Base-by-base conservation (phyloP, 371 early-diverging fungal species). In the Blakeslea trispora region DNA sequence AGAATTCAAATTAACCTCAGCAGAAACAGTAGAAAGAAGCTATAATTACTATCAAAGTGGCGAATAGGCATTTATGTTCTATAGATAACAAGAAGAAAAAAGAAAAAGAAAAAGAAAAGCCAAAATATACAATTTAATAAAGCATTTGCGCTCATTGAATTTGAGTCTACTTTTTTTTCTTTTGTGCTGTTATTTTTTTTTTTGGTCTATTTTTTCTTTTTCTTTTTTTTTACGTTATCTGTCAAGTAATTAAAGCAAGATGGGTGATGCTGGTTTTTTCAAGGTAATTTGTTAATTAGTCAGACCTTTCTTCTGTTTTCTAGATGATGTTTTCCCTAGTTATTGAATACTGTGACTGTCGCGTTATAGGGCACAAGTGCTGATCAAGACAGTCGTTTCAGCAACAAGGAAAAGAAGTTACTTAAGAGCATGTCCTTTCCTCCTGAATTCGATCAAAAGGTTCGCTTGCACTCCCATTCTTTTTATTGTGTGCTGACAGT, bases 341-440 rank as follows among this genome's bases (percentile, higher is more conserved):
- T n/a, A n/a, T n/a, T n/a, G n/a, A n/a, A n/a, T n/a, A n/a, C n/a
- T n/a, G n/a, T n/a, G n/a, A n/a, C n/a, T 48, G 21, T 39, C 45
- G n/a, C 40, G 22, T 54, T 5, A 40, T 57, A 90, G 82, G 93
- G 93, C 53, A 89, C 93, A 14, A 88, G 81, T 50, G 75, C 84
- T 18, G 93, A 91, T 40, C 95, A 96, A 74, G 96, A 97, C 63
- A 71, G 80, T 34, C 86, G 95, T 24, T 96, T 95, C 74, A 87
- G 88, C 53, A 88, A 97, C 76, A 95, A 94, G 63, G 78, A 90
- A 45, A 88, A 91, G 70, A 94, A 94, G 72, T 77, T 96, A 43
- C 74, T 91, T 19, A 85, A 89, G 42, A 76, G 84, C 15, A 87
- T 91, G 81, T 84, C 80, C 31, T 96, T 96, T 62, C 94, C 96